These are phyloP conservation scores for Ganoderma boninense DNA, from an alignment of 1,284 basidiomycete genomes.

Conservation along the genomic window DNA sequence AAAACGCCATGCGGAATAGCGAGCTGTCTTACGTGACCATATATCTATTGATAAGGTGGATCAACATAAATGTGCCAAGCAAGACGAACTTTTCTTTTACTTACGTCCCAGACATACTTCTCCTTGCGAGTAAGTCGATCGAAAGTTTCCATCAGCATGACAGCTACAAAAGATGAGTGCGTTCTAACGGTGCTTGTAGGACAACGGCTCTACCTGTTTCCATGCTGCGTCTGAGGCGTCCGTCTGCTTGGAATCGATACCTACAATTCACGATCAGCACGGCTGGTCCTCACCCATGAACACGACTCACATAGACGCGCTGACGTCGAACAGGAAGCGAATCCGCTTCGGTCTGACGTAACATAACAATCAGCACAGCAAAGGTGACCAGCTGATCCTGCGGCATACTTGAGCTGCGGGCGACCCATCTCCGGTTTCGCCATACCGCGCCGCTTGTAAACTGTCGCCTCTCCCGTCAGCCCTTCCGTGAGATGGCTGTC, in stretches of 20 bases:
- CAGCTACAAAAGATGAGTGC: constrained; percentile 48
- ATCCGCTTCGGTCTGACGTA: constrained; percentile 65
- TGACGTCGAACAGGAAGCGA: constrained; percentile 73
- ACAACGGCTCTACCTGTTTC: constrained; percentile 58
- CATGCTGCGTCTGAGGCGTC: constrained; percentile 65
- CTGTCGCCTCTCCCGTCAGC: constrained; percentile 69
- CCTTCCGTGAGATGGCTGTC: constrained; percentile 72
- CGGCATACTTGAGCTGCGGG: constrained; percentile 67
- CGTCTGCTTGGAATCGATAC: constrained; percentile 78
- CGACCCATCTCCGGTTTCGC: constrained; percentile 71
- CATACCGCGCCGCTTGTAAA: constrained; percentile 74
- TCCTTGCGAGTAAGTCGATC: constrained; percentile 67
- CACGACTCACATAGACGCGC: constrained; percentile 67
- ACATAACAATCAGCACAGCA: constrained; percentile 1
- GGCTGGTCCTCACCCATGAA: background rate
- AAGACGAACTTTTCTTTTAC: constrained; percentile 33
- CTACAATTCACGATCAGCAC: constrained; percentile 38
- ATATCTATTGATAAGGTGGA: constrained; percentile 52
- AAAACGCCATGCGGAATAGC: background rate
- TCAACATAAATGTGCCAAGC: constrained; percentile 3
- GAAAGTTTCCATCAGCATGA: constrained; percentile 78
- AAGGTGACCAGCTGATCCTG: background rate
- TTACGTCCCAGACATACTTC: constrained; percentile 77
- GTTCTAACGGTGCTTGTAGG: background rate
- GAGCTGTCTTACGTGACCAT: constrained; percentile 60